phyloP scores from a whole-genome alignment of 2,329 filamentous ascomycete genomes.

The Ilyonectria sp. region DNA sequence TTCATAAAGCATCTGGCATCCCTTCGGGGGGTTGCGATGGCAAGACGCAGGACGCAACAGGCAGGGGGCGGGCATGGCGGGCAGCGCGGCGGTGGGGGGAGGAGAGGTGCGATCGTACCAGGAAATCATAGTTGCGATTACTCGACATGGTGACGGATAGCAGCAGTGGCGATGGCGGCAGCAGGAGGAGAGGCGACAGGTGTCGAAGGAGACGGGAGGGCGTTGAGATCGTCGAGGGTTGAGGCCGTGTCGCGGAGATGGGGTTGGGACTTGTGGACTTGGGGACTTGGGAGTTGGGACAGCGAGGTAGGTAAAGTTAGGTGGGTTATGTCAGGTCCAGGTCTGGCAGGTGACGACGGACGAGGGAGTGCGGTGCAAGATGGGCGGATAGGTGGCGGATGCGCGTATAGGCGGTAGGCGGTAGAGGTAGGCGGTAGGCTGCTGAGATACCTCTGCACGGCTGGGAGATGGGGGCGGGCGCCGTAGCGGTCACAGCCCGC shows the following conservation, averaged over 20 bases:
- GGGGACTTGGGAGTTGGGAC: conserved; percentile 9
- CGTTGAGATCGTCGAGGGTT: conserved; percentile 19
- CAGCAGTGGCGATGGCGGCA: conserved; percentile 28
- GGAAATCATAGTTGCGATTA: conserved; percentile 99
- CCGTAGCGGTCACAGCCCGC: conserved; percentile 16
- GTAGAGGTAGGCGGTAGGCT: neutral
- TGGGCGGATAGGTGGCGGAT: neutral
- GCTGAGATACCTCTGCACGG: neutral
- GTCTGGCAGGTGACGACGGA: conserved; percentile 21
- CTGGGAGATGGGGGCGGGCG: neutral
- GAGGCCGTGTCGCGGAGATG: conserved; percentile 23
- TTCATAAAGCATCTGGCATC: neutral
- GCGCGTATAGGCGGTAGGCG: conserved; percentile 3
- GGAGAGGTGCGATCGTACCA: conserved; percentile 73
- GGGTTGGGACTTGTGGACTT: conserved; percentile 18
- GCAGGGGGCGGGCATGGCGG: conserved; percentile 35
- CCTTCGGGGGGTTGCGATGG: conserved; percentile 13
- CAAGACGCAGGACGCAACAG: conserved; percentile 9
- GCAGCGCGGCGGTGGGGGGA: conserved; percentile 37
- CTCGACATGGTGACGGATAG: conserved; percentile 81
- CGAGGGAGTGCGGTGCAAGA: neutral
- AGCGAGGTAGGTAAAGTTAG: conserved; percentile 14
- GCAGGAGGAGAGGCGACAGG: conserved; percentile 30
- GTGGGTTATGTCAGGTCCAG: conserved; percentile 21
- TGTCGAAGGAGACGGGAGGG: conserved; percentile 32